Evolutionary conservation across 768 basidiomycete genomes (phyloP).

Genomic region (Mrakia blollopis): DNA sequence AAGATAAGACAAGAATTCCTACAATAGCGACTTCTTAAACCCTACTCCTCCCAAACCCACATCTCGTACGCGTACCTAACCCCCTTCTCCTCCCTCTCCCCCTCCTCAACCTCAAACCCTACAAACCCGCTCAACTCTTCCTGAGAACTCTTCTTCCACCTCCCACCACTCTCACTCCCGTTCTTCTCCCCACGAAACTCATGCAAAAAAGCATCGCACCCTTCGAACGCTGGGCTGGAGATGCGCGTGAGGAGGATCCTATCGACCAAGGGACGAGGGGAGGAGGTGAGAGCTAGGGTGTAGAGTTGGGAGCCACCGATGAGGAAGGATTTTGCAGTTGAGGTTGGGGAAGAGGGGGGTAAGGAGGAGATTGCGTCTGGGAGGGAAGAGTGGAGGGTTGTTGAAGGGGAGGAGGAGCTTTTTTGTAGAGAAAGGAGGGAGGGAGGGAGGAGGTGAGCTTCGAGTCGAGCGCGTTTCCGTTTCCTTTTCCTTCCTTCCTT

Average conservation of each 20-base stretch:
- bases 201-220: slow-evolving; percentile 83
- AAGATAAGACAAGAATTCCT: no score
- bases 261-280: slow-evolving; percentile 54
- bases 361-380: slow-evolving; percentile 50
- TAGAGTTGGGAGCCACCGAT: slow-evolving; percentile 92
- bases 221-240: slow-evolving; percentile 63
- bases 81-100: slow-evolving; percentile 74
- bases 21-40: no score
- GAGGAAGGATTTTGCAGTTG: slow-evolving; percentile 62
- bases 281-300: slow-evolving; percentile 54
- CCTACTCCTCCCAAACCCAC: slow-evolving; percentile 57
- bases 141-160: slow-evolving; percentile 24
- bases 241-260: slow-evolving; percentile 85
- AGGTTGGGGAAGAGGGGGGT: slow-evolving; percentile 30
- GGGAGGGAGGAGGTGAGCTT: slow-evolving; percentile 26
- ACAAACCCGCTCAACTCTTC: background rate
- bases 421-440: slow-evolving; percentile 25
- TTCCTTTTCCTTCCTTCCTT: background rate
- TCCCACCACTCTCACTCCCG: no score
- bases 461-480: background rate
- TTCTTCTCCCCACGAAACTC: slow-evolving; percentile 52
- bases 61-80: slow-evolving; percentile 89
- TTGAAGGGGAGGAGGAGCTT: slow-evolving; percentile 33
- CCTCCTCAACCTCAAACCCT: slow-evolving; percentile 65
- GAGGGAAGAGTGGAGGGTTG: slow-evolving; percentile 37